These are phyloP conservation scores for Chenopodium album DNA, from an alignment of 148 eudicot species.

Conservation along the genomic window DNA sequence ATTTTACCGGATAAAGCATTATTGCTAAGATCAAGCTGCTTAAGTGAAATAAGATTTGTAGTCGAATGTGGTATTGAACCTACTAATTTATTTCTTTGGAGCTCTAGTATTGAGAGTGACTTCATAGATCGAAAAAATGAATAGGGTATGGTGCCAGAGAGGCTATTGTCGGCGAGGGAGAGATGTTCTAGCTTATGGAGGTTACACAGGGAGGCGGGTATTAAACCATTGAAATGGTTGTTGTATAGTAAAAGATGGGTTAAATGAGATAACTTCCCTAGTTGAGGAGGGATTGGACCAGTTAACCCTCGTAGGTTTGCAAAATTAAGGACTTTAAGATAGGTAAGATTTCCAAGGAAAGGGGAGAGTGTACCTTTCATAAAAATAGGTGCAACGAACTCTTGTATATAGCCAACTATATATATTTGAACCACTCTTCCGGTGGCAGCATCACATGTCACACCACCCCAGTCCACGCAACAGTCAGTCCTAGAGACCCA, in stretches of 20 bases:
- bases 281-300: slow-evolving; percentile 56
- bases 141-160: slow-evolving; percentile 45
- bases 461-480: background rate
- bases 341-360: slow-evolving; percentile 28
- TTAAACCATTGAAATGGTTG: slow-evolving; percentile 47
- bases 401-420: too few species aligned
- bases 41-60: slow-evolving; percentile 30
- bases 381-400: too few species aligned
- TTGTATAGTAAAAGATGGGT: slow-evolving; percentile 35
- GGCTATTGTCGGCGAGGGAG: slow-evolving; percentile 38
- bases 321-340: slow-evolving; percentile 14
- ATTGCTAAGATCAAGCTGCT: slow-evolving; percentile 44
- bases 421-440: background rate
- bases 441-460: background rate
- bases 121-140: slow-evolving; percentile 32
- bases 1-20: slow-evolving; percentile 49
- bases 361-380: slow-evolving; percentile 46
- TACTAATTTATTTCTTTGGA: slow-evolving; percentile 47
- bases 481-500: background rate
- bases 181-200: slow-evolving; percentile 39
- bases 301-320: slow-evolving; percentile 1
- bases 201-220: slow-evolving; percentile 45
- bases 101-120: slow-evolving; percentile 36
- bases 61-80: slow-evolving; percentile 55
- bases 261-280: slow-evolving; percentile 48